A percentile compares a stretch with the other conserved stretches of the same genome.
Evolutionary conservation across 1,139 yeast genomes (phyloP).

Genomic region (Groenewaldozyma auringiensis): DNA sequence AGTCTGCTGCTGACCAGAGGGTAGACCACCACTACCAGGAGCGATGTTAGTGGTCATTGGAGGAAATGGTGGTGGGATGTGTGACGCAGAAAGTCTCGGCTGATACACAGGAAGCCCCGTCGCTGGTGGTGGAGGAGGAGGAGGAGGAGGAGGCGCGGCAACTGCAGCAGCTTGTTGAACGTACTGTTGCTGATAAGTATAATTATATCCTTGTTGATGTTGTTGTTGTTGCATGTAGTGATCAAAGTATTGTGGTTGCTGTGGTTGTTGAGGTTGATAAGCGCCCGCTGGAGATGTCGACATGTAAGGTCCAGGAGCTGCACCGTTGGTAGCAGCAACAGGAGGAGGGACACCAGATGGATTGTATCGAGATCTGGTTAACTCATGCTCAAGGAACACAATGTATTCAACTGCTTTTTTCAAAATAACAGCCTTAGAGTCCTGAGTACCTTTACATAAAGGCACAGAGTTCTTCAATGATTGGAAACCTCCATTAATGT

Average conservation of each 20-base stretch:
- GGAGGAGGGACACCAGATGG: conserved; percentile 5
- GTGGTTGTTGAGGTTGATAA: conserved; percentile 9
- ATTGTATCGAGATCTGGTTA: conserved; percentile 15
- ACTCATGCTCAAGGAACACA: conserved; percentile 31
- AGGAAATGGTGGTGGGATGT: conserved; percentile 11
- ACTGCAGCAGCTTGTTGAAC: too few species aligned
- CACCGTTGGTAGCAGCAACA: neutral
- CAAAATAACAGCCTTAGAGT: conserved; percentile 38
- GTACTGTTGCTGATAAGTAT: conserved; percentile 1
- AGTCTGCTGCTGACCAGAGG: neutral
- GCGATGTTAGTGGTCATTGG: neutral
- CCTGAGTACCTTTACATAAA: conserved; percentile 36
- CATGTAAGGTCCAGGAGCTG: neutral
- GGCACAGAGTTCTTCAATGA: conserved; percentile 36
- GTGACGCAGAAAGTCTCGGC: conserved; percentile 4
- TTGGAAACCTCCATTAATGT: conserved; percentile 40
- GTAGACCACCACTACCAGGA: too few species aligned
- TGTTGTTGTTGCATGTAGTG: conserved; percentile 9
- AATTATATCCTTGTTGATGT: conserved; percentile 4
- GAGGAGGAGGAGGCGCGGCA: conserved; percentile 14
- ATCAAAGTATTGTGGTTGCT: conserved; percentile 7
- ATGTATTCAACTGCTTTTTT: conserved; percentile 37
- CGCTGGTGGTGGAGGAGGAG: conserved; percentile 15
- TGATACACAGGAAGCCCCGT: conserved; percentile 8
- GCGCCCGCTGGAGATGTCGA: conserved; percentile 8